A percentile compares a stretch with the other conserved stretches of the same genome.
Conservation (phyloP, 139 green algal genomes). For the Bryopsis sp. region DNA sequence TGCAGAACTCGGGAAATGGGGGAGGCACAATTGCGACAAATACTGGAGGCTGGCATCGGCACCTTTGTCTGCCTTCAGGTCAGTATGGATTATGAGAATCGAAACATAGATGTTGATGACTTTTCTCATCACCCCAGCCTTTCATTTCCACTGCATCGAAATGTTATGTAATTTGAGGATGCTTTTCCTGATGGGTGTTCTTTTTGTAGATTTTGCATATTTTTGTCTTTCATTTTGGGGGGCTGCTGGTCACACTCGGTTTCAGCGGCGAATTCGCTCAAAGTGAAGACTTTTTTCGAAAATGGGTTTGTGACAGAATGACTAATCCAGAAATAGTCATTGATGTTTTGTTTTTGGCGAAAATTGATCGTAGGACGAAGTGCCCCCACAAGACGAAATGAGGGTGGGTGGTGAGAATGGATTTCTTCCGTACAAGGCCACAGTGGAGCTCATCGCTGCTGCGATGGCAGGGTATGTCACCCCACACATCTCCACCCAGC, state of each 20-base stretch:
- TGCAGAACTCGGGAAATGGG: conserved; percentile 27
- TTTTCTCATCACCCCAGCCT: too few species aligned
- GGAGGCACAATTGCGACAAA: conserved; percentile 52
- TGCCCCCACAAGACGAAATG: conserved; percentile 63
- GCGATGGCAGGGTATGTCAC: conserved; percentile 26
- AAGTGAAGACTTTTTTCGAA: too few species aligned
- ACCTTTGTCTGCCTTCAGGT: conserved; percentile 76
- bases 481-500: too few species aligned
- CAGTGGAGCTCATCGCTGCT: conserved; percentile 49
- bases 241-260: too few species aligned
- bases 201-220: too few species aligned
- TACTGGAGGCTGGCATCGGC: conserved; percentile 58
- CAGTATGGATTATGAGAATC: not conserved
- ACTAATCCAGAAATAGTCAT: too few species aligned
- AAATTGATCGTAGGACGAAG: conserved; percentile 47
- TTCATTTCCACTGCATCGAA: too few species aligned
- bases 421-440: conserved; percentile 73
- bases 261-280: too few species aligned
- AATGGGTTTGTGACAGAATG: too few species aligned
- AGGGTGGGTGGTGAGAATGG: conserved; percentile 56
- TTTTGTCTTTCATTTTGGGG: too few species aligned
- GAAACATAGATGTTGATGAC: not conserved
- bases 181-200: too few species aligned
- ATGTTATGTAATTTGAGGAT: too few species aligned
- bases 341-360: not conserved